Conservation (phyloP, 768 basidiomycete species). For the Boletus tomentosulus region DNA sequence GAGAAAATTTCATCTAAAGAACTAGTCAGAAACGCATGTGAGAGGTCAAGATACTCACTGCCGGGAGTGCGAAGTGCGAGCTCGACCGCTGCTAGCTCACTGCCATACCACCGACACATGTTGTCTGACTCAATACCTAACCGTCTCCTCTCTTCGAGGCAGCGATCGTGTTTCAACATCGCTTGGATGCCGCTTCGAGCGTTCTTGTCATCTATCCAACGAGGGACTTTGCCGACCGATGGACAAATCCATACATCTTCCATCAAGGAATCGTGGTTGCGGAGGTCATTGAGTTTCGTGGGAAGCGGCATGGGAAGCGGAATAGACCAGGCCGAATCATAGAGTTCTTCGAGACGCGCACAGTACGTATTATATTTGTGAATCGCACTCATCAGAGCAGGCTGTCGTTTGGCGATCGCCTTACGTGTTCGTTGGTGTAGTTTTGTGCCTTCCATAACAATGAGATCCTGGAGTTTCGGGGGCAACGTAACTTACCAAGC, state of each 20-base stretch:
- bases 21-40: neutral
- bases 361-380: constrained; percentile 31
- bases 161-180: neutral
- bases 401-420: neutral
- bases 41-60: constrained; percentile 4
- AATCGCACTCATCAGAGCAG: constrained; percentile 1
- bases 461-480: neutral
- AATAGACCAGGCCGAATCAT: constrained; percentile 22
- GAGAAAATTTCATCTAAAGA: neutral
- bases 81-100: constrained; percentile 27
- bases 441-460: neutral
- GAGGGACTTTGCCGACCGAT: neutral
- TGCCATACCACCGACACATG: constrained; percentile 32
- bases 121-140: constrained; percentile 20
- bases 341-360: constrained; percentile 13
- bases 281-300: constrained; percentile 21
- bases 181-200: neutral
- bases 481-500: neutral
- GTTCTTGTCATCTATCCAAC: neutral
- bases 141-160: neutral
- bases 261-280: neutral
- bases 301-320: constrained; percentile 33
- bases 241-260: constrained; percentile 26
- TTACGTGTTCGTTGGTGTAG: constrained; percentile 1
- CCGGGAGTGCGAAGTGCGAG: constrained; percentile 4